Evolutionary conservation across 2,329 filamentous ascomycete species (phyloP).

Genomic region (Zymoseptoria crescenta): DNA sequence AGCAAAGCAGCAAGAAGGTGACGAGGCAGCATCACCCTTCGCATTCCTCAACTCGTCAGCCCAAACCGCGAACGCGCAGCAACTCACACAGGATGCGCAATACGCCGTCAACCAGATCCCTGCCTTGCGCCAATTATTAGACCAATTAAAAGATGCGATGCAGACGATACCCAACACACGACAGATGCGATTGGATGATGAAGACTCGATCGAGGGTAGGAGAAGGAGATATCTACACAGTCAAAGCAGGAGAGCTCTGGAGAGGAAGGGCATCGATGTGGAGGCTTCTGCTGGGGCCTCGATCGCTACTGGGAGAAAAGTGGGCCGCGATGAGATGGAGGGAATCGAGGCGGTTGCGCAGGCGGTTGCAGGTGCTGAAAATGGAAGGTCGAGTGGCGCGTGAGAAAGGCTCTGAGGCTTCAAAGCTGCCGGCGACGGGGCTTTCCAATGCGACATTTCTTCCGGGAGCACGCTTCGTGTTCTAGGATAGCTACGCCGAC

Average conservation of each 20-base stretch:
- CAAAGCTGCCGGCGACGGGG: background rate
- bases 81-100: conserved; percentile 62
- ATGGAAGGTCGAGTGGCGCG: background rate
- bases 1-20: conserved; percentile 4
- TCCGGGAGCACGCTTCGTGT: too few relatives aligned
- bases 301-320: conserved; percentile 16
- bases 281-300: conserved; percentile 25
- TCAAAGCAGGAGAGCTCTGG: conserved; percentile 68
- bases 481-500: background rate
- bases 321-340: conserved; percentile 30
- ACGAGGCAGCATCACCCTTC: conserved; percentile 32
- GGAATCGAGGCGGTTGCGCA: conserved; percentile 32
- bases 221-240: conserved; percentile 76
- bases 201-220: conserved; percentile 53
- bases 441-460: background rate
- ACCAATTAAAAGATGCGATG: conserved; percentile 43
- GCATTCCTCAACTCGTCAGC: conserved; percentile 50
- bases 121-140: conserved; percentile 63
- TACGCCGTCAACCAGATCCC: conserved; percentile 81
- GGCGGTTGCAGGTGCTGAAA: conserved; percentile 23
- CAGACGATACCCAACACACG: conserved; percentile 25
- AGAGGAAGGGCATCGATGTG: conserved; percentile 59
- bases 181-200: conserved; percentile 25
- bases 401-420: background rate
- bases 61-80: conserved; percentile 36